Conservation (phyloP, 1,284 basidiomycete genomes). For the Apiotrichum brassicae region DNA sequence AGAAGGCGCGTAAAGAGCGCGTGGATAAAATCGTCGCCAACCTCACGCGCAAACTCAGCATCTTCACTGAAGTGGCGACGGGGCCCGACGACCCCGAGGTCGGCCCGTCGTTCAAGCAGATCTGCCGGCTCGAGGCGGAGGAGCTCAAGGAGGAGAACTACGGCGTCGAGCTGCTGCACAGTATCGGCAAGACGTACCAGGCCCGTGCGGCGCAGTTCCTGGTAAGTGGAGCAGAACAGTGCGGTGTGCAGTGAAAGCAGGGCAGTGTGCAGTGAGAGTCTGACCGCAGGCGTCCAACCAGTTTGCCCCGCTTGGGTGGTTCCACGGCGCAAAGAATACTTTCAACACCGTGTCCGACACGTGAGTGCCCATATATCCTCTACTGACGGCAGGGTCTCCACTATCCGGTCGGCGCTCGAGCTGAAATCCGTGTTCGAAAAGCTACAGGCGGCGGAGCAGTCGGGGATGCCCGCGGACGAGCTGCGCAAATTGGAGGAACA, state of each 20-base stretch:
- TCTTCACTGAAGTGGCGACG: slow-evolving; percentile 85
- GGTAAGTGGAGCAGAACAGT: no score
- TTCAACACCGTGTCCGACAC: slow-evolving; percentile 90
- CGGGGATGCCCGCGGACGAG: slow-evolving; percentile 78
- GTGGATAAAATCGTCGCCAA: slow-evolving; percentile 77
- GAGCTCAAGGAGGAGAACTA: slow-evolving; percentile 87
- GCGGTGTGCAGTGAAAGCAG: no score
- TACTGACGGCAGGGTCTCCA: slow-evolving; percentile 61
- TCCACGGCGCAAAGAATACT: slow-evolving; percentile 88
- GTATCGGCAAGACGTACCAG: slow-evolving; percentile 84
- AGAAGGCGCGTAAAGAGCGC: slow-evolving; percentile 67
- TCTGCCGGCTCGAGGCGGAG: slow-evolving; percentile 74
- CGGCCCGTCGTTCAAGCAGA: slow-evolving; percentile 52
- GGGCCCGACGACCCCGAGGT: slow-evolving; percentile 62
- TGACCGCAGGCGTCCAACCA: slow-evolving; percentile 55
- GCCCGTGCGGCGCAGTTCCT: slow-evolving; percentile 61
- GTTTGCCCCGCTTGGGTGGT: slow-evolving; percentile 58
- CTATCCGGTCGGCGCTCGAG: slow-evolving; percentile 61
- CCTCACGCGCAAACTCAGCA: slow-evolving; percentile 76
- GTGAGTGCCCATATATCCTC: slow-evolving; percentile 50
- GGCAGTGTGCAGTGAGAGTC: neutral
- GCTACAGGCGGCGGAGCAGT: slow-evolving; percentile 83
- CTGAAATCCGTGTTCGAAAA: slow-evolving; percentile 94
- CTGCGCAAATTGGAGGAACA: slow-evolving; percentile 88
- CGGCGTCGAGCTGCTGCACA: slow-evolving; percentile 82